Conservation (phyloP, 2,329 filamentous ascomycete species). For the Diaporthe amygdali region DNA sequence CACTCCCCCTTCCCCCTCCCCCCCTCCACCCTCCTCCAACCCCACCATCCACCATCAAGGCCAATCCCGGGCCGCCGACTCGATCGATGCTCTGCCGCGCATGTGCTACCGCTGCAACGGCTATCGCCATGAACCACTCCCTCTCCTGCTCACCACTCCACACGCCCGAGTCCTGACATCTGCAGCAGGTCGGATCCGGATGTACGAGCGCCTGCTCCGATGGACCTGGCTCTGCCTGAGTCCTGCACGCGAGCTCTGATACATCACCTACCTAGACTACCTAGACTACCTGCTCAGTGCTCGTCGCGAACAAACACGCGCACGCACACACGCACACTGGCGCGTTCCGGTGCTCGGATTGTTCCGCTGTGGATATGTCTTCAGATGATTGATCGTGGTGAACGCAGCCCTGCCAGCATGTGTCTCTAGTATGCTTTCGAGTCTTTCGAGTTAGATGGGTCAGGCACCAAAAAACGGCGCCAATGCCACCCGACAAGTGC, state of each 20-base stretch:
- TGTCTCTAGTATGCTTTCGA: no score
- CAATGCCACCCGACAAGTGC: neutral
- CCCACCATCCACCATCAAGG: neutral
- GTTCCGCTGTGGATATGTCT: neutral
- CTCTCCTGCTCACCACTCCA: neutral
- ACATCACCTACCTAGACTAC: no score
- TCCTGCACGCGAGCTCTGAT: constrained; percentile 1
- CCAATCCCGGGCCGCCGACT: neutral
- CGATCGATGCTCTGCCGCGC: neutral
- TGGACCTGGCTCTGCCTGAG: neutral
- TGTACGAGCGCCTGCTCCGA: neutral
- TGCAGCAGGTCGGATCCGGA: neutral
- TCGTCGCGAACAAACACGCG: no score
- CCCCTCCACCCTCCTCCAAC: no score
- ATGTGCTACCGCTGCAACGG: neutral
- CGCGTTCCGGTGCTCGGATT: neutral
- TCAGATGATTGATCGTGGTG: neutral
- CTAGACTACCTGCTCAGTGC: neutral
- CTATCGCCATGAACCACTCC: neutral
- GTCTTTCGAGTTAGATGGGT: no score
- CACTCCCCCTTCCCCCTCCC: neutral
- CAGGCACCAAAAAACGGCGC: neutral
- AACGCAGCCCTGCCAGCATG: no score
- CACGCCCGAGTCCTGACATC: neutral
- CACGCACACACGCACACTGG: neutral